phyloP scores from a whole-genome alignment of 2,329 filamentous ascomycete genomes.

The Botrytis cinerea region DNA sequence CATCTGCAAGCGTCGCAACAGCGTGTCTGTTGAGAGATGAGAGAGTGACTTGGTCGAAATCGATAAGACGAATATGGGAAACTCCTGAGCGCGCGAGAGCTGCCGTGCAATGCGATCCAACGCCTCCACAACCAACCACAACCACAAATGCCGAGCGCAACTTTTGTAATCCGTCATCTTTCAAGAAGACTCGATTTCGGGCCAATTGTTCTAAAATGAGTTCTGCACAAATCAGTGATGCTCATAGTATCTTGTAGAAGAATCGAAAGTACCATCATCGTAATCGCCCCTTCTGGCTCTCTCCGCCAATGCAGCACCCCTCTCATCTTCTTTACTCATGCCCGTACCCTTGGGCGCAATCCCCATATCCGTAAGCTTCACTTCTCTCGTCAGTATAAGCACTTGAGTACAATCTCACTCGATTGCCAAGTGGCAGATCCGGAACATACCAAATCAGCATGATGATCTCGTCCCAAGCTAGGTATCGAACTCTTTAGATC shows the following conservation, averaged over 20 bases:
- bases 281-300: slow-evolving; percentile 65
- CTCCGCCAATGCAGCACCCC: slow-evolving; percentile 58
- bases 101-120: slow-evolving; percentile 87
- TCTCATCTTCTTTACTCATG: slow-evolving; percentile 60
- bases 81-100: slow-evolving; percentile 88
- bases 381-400: slow-evolving; percentile 44
- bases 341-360: slow-evolving; percentile 36
- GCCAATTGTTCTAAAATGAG: slow-evolving; percentile 93
- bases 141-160: slow-evolving; percentile 82
- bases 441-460: slow-evolving; percentile 44
- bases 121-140: slow-evolving; percentile 89
- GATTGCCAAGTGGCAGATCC: not conserved
- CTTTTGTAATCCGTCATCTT: slow-evolving; percentile 74
- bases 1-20: slow-evolving; percentile 89
- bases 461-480: slow-evolving; percentile 40
- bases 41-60: slow-evolving; percentile 96
- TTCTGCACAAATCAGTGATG: slow-evolving; percentile 51
- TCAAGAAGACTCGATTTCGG: slow-evolving; percentile 88
- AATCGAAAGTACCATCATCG: slow-evolving; percentile 50
- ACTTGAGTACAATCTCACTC: slow-evolving; percentile 2
- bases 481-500: slow-evolving; percentile 64
- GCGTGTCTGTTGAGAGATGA: slow-evolving; percentile 96
- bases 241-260: not conserved
- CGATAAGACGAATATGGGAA: slow-evolving; percentile 81
- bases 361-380: slow-evolving; percentile 54